Conservation (phyloP, 108 stramenopile species). For the Discostella stelligeroides region DNA sequence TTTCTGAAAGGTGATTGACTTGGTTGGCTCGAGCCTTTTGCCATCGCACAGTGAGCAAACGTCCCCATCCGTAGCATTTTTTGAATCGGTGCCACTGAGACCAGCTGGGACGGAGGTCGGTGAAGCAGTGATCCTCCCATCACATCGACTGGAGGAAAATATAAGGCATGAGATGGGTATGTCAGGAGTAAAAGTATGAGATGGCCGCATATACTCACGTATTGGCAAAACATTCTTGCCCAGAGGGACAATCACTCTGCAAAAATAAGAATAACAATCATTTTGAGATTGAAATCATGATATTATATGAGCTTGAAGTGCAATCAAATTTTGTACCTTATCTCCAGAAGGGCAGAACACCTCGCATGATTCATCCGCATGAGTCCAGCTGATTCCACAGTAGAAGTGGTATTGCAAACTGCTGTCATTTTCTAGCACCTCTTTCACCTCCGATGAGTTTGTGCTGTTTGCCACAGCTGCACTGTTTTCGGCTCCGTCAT, state of each 20-base stretch:
- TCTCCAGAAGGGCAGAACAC: constrained; percentile 13
- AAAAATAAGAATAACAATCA: no score
- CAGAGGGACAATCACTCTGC: constrained; percentile 16
- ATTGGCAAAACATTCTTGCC: constrained; percentile 32
- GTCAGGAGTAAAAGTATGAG: background rate
- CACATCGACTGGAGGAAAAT: constrained; percentile 14
- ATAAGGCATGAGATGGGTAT: background rate
- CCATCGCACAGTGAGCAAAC: constrained; percentile 16
- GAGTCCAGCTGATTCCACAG: constrained; percentile 37
- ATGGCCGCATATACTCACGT: constrained; percentile 8
- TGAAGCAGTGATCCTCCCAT: constrained; percentile 29
- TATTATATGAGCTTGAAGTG: no score
- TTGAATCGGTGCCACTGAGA: constrained; percentile 1
- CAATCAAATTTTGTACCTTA: no score
- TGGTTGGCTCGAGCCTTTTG: background rate
- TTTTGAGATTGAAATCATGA: no score
- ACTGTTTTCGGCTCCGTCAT: background rate
- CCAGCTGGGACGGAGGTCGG: constrained; percentile 27
- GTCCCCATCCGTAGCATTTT: background rate
- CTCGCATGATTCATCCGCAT: constrained; percentile 3
- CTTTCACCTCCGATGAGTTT: no score
- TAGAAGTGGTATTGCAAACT: constrained; percentile 33
- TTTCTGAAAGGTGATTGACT: constrained; percentile 13
- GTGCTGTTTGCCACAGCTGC: constrained; percentile 1
- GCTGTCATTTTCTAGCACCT: no score